phyloP scores from a whole-genome alignment of 1,284 basidiomycete genomes.

The Flammula alnicola region DNA sequence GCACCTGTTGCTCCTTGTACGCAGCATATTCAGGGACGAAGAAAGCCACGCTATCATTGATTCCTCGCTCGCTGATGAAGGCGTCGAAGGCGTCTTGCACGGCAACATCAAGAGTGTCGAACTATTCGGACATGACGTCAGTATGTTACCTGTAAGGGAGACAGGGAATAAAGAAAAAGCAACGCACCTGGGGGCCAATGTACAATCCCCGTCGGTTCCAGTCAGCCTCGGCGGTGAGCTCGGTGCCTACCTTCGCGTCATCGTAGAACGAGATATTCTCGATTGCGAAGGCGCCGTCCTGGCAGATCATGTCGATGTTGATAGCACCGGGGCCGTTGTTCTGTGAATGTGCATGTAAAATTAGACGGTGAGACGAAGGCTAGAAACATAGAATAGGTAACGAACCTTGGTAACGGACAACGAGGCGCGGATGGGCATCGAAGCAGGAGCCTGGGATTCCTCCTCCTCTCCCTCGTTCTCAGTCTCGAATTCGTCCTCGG shows the following conservation, averaged over 20 bases:
- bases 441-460: conserved; percentile 43
- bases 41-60: conserved; percentile 80
- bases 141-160: neutral
- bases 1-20: conserved; percentile 88
- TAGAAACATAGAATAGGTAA: conserved; percentile 6
- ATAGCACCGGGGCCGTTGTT: conserved; percentile 62
- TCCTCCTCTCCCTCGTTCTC: conserved; percentile 42
- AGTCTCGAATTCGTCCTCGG: conserved; percentile 47
- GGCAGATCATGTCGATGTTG: conserved; percentile 80
- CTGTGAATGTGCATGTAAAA: conserved; percentile 33
- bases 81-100: conserved; percentile 89
- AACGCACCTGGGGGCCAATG: conserved; percentile 84
- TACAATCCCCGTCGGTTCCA: conserved; percentile 92
- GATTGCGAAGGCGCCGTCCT: conserved; percentile 84
- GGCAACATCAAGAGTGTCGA: conserved; percentile 87
- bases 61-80: conserved; percentile 85
- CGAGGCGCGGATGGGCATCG: conserved; percentile 76
- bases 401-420: conserved; percentile 85
- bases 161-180: conserved; percentile 6
- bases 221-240: conserved; percentile 87
- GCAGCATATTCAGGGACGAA: conserved; percentile 88
- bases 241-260: conserved; percentile 74
- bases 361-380: conserved; percentile 8
- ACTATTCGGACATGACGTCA: conserved; percentile 45
- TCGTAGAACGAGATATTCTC: conserved; percentile 91